These are phyloP conservation scores for Atractiella rhizophila DNA, from an alignment of 768 basidiomycete genomes.

Conservation along the genomic window DNA sequence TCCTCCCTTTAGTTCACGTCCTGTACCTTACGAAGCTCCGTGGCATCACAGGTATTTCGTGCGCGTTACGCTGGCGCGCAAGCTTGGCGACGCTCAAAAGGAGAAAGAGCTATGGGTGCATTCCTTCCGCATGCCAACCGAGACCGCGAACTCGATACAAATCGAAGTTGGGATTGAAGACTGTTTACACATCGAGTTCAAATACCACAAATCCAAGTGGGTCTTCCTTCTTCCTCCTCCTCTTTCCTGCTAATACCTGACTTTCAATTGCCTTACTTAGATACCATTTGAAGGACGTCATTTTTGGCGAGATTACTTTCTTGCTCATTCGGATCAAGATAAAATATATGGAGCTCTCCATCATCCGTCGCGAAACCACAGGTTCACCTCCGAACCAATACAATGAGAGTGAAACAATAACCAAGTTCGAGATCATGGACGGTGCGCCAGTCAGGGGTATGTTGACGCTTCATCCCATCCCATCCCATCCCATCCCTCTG, in stretches of 20 bases:
- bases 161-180: slow-evolving; percentile 99
- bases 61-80: slow-evolving; percentile 63
- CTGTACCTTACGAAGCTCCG: background rate
- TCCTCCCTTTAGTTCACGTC: background rate
- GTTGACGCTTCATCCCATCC: background rate
- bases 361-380: slow-evolving; percentile 89
- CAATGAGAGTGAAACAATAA: slow-evolving; percentile 95
- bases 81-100: slow-evolving; percentile 79
- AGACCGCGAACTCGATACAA: slow-evolving; percentile 92
- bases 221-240: slow-evolving; percentile 17
- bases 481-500: background rate
- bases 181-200: slow-evolving; percentile 94
- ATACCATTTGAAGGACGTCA: slow-evolving; percentile 96
- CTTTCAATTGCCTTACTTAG: slow-evolving; percentile 25
- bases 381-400: slow-evolving; percentile 93
- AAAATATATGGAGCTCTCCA: slow-evolving; percentile 97
- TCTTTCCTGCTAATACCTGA: background rate
- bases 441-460: slow-evolving; percentile 82
- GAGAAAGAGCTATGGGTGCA: slow-evolving; percentile 95
- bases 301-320: slow-evolving; percentile 98
- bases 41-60: slow-evolving; percentile 60
- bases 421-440: slow-evolving; percentile 99
- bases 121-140: slow-evolving; percentile 93
- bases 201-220: slow-evolving; percentile 98
- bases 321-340: slow-evolving; percentile 93